A percentile compares a stretch with the other conserved stretches of the same genome.
phyloP scores from a whole-genome alignment of 192 early-diverging fungal species.

The Coemansia sp. region DNA sequence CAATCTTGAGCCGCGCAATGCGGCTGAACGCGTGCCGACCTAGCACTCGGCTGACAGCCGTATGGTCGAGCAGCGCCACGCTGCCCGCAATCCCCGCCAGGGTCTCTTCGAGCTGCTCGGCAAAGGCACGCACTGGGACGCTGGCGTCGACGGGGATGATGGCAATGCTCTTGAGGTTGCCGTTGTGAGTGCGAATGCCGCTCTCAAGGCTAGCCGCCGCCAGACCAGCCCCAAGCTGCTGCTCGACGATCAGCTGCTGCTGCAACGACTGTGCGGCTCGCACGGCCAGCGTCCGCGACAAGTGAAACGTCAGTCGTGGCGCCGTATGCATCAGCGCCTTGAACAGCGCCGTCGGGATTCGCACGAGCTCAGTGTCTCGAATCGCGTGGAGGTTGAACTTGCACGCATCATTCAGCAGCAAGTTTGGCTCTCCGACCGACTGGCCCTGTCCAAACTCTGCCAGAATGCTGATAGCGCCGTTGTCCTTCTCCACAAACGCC shows the following conservation, averaged over 20 bases:
- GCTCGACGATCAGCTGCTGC: constrained; percentile 16
- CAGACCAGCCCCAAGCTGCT: neutral
- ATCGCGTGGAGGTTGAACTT: constrained; percentile 93
- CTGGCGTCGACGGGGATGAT: constrained; percentile 79
- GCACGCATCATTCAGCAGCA: constrained; percentile 69
- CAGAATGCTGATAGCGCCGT: constrained; percentile 73
- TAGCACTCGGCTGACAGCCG: constrained; percentile 72
- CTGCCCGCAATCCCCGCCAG: constrained; percentile 66
- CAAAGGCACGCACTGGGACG: constrained; percentile 88
- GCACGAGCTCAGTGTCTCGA: constrained; percentile 91
- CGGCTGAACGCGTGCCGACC: constrained; percentile 90
- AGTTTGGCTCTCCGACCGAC: constrained; percentile 92
- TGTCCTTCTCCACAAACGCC: constrained; percentile 67
- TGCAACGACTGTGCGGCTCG: constrained; percentile 57
- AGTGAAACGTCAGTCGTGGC: constrained; percentile 88
- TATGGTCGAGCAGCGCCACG: constrained; percentile 76
- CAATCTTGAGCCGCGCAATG: constrained; percentile 90
- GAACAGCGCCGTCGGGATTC: constrained; percentile 94
- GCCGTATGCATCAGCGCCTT: constrained; percentile 83
- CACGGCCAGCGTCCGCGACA: constrained; percentile 85
- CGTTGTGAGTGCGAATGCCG: constrained; percentile 75
- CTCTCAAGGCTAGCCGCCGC: constrained; percentile 8
- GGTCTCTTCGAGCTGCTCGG: constrained; percentile 72
- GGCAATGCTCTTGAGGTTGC: constrained; percentile 92
- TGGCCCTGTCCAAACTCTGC: constrained; percentile 95